A percentile compares a stretch with the other conserved stretches of the same genome.
Evolutionary conservation across 768 basidiomycete genomes (phyloP).

Genomic region (Tephrocybe sp.): DNA sequence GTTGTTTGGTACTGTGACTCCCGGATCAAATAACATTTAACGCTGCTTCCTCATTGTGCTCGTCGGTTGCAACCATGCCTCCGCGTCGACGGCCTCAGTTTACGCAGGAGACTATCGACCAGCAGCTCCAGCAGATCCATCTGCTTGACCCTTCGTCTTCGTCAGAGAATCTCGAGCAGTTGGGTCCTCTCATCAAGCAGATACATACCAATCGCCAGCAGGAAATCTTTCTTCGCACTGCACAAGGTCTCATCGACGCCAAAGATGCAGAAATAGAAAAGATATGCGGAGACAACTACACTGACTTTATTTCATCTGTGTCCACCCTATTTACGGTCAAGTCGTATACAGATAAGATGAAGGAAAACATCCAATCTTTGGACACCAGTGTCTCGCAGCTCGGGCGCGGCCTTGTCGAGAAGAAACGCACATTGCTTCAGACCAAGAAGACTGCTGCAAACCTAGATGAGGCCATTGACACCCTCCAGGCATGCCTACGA

Average conservation of each 20-base stretch:
- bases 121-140: constrained; percentile 90
- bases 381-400: constrained; percentile 88
- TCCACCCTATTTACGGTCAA: constrained; percentile 96
- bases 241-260: constrained; percentile 86
- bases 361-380: constrained; percentile 86
- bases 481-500: constrained; percentile 88
- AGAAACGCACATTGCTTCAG: constrained; percentile 88
- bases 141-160: constrained; percentile 84
- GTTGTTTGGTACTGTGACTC: too few species aligned
- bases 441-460: constrained; percentile 92
- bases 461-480: constrained; percentile 95
- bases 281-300: constrained; percentile 95
- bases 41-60: neutral
- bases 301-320: constrained; percentile 96
- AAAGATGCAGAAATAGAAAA: constrained; percentile 96
- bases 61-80: constrained; percentile 56
- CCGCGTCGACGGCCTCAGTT: constrained; percentile 75
- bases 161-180: constrained; percentile 93
- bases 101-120: constrained; percentile 83
- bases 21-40: too few species aligned
- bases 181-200: constrained; percentile 93
- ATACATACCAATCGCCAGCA: constrained; percentile 88
- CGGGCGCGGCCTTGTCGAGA: constrained; percentile 85
- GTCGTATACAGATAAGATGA: constrained; percentile 92
- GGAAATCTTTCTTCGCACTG: constrained; percentile 82